These are phyloP conservation scores for Trichoderma afroharzianum DNA, from an alignment of 2,329 filamentous ascomycete genomes.

Conservation along the genomic window DNA sequence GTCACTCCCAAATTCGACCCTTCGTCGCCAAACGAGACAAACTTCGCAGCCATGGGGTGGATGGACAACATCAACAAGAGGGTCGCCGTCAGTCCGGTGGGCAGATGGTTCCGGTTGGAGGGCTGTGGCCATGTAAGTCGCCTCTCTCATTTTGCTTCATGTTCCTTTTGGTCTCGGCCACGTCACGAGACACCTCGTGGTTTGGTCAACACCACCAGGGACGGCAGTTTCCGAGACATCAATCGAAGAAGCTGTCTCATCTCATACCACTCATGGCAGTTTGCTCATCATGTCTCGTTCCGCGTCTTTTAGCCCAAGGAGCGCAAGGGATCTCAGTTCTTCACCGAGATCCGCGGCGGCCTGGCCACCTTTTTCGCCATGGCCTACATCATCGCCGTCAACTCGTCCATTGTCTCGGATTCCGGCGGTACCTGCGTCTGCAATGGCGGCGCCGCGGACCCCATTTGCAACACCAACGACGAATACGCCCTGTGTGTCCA, in stretches of 20 bases:
- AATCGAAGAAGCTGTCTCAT: neutral
- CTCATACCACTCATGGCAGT: neutral
- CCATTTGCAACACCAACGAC: constrained; percentile 49
- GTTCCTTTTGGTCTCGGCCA: neutral
- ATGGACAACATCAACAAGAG: constrained; percentile 48
- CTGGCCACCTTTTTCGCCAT: constrained; percentile 73
- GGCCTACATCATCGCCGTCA: constrained; percentile 53
- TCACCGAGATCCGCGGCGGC: constrained; percentile 80
- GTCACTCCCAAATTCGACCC: neutral
- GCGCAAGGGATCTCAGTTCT: constrained; percentile 71
- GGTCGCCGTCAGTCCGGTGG: constrained; percentile 63
- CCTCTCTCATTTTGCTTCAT: neutral
- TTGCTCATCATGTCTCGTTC: neutral
- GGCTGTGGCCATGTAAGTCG: constrained; percentile 73
- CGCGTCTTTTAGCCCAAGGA: constrained; percentile 53
- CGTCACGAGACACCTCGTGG: neutral
- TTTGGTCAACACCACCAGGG: neutral
- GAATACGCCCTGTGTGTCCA: constrained; percentile 62
- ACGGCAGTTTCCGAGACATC: neutral
- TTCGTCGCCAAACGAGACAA: neutral
- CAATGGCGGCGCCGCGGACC: constrained; percentile 47
- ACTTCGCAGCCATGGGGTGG: constrained; percentile 41
- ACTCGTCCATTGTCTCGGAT: constrained; percentile 55
- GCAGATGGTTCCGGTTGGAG: constrained; percentile 74
- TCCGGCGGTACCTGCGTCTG: constrained; percentile 76